phyloP scores from a whole-genome alignment of 257 asterid species.

The Prunella vulgaris region DNA sequence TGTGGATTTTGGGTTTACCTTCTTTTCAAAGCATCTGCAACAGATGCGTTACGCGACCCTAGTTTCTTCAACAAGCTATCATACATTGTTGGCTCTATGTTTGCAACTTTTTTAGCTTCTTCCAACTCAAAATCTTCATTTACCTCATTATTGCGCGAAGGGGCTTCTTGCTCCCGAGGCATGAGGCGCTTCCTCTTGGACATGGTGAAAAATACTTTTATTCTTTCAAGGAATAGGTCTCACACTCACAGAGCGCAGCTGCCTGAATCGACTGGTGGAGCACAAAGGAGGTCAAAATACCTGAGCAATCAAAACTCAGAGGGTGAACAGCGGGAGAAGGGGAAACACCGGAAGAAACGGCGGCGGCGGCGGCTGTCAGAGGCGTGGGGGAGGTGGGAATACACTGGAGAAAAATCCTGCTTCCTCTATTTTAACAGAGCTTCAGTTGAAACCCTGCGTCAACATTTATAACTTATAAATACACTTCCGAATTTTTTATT shows the following conservation, averaged over 20 bases:
- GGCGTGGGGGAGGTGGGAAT: not conserved
- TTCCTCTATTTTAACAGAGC: not conserved
- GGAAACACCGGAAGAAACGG: not conserved
- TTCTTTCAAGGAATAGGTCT: not conserved
- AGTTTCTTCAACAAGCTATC: slow-evolving; percentile 58
- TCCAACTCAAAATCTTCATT: slow-evolving; percentile 35
- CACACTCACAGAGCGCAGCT: not conserved
- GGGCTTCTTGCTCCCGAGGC: not conserved
- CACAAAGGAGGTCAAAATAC: not conserved
- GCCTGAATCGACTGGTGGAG: not conserved
- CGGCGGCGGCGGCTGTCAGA: not conserved
- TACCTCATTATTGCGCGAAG: not conserved
- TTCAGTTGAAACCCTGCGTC: not conserved
- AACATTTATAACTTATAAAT: too few species aligned
- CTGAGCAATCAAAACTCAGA: not conserved
- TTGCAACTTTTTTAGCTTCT: slow-evolving; percentile 24
- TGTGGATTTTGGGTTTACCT: slow-evolving; percentile 28
- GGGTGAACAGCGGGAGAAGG: not conserved
- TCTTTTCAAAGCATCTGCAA: slow-evolving; percentile 44
- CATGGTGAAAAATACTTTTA: not conserved
- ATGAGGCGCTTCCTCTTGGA: not conserved
- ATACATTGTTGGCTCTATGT: slow-evolving; percentile 40
- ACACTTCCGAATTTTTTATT: too few species aligned
- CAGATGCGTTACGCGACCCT: slow-evolving; percentile 39
- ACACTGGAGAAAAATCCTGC: not conserved